A percentile compares a stretch with the other conserved stretches of the same genome.
phyloP scores from a whole-genome alignment of 306 rosid species.

The Malus fusca region DNA sequence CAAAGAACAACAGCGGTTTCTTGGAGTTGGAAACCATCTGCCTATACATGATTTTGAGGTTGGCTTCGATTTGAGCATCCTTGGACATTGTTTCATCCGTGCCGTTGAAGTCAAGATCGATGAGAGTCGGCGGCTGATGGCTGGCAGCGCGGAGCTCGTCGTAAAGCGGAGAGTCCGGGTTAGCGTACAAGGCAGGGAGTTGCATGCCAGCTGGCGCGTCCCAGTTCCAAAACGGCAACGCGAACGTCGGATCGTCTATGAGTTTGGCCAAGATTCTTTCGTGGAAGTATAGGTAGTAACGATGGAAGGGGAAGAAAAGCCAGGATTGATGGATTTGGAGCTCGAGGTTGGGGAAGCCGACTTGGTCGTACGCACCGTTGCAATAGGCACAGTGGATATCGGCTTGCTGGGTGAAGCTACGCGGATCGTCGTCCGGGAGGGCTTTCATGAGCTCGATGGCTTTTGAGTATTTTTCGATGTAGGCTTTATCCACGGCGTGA shows the following conservation, averaged over 20 bases:
- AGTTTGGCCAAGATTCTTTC: slow-evolving; percentile 63
- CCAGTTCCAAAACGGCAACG: slow-evolving; percentile 77
- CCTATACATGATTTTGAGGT: slow-evolving; percentile 53
- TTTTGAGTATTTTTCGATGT: slow-evolving; percentile 42
- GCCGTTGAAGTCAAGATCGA: slow-evolving; percentile 34
- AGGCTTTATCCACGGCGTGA: slow-evolving; percentile 34
- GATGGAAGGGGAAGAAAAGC: slow-evolving; percentile 81
- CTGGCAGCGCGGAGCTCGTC: slow-evolving; percentile 21
- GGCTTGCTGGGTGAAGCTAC: slow-evolving; percentile 64
- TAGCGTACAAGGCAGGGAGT: slow-evolving; percentile 41
- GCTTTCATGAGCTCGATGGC: slow-evolving; percentile 56
- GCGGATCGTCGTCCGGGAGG: slow-evolving; percentile 54
- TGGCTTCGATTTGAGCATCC: slow-evolving; percentile 10
- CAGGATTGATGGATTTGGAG: slow-evolving; percentile 62
- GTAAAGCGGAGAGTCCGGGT: slow-evolving; percentile 42
- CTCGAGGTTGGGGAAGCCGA: slow-evolving; percentile 54
- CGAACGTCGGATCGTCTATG: slow-evolving; percentile 54
- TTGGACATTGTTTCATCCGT: not conserved
- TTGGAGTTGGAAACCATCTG: slow-evolving; percentile 54
- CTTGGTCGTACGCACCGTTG: slow-evolving; percentile 60
- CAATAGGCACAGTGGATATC: slow-evolving; percentile 80
- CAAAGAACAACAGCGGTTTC: slow-evolving; percentile 42
- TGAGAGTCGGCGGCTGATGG: slow-evolving; percentile 51
- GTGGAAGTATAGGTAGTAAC: slow-evolving; percentile 61
- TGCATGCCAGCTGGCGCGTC: slow-evolving; percentile 60